Base-by-base conservation (phyloP, 202 grass and related monocot genomes). In the Setaria viridis region DNA sequence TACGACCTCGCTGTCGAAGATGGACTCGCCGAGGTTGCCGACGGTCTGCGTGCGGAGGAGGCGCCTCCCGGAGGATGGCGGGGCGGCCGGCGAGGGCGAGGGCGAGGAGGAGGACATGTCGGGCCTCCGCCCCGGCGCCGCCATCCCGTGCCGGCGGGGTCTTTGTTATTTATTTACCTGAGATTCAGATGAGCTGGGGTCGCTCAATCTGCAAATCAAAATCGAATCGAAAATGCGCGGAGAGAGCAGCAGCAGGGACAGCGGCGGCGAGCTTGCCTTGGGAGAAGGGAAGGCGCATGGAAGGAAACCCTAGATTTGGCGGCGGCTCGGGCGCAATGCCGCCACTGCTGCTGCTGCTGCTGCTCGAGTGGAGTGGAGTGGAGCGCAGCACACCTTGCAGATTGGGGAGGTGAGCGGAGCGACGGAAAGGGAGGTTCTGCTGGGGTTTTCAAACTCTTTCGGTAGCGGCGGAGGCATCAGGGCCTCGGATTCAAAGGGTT, bases 1-100 rank as follows among this genome's bases (percentile, higher is more conserved):
- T 1, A 98, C 93, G 13, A 95, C 72, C 88, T 98, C 95, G 20
- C 95, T 98, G 84, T 98, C 95, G 64, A 95, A 92, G 66, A 92
- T 91, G 47, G 93, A 85, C 64, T 95, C 93, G 15, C 93, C 96
- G 15, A 94, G 83, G 82, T 99, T 99, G 16, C 91, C 91, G 3
- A 92, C 89, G 3, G 95, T 95, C 88, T 95, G 95, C 21, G 93
- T 95, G 37, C 95, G 84, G 17, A 93, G 72, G 45, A 99, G 80
- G 73, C 85, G 67, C 93, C 91, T 71, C 15, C 84, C 85, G 11
- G 37, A 74, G 34, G 93, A 89, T 4, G 95, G 76, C n/a, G 82
- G 67, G 47, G 80, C 39, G 54, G 85, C 39, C 62, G 72, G 34
- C 11, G 77, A 79, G 29, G 48, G 39, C 41, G 78, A 55, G 1